Percentiles rank a stretch among this genome's conserved stretches.
These are phyloP conservation scores for Fusarium concolor DNA, from an alignment of 2,329 filamentous ascomycete genomes.

Conservation along the genomic window DNA sequence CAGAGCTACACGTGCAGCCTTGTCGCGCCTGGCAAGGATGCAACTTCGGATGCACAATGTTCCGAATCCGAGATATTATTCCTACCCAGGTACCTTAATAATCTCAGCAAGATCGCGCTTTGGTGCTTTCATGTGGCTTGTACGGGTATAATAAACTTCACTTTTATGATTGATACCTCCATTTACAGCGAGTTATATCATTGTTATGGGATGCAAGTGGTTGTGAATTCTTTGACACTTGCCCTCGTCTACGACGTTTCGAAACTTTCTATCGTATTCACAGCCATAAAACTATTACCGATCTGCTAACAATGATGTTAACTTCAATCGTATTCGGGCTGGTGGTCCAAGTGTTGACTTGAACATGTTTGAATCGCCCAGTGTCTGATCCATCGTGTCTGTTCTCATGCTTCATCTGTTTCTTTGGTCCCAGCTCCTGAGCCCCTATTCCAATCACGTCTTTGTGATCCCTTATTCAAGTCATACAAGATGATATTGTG, in stretches of 20 bases:
- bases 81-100: too few species aligned
- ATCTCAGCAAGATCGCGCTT: too few species aligned
- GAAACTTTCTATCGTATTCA: neutral
- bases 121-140: too few species aligned
- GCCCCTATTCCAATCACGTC: neutral
- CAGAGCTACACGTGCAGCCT: constrained; percentile 47
- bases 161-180: neutral
- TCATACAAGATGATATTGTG: neutral
- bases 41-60: constrained; percentile 25
- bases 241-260: neutral
- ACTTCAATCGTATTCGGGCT: neutral
- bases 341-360: constrained; percentile 30
- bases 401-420: constrained; percentile 25
- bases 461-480: neutral
- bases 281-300: neutral
- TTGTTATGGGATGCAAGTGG: neutral
- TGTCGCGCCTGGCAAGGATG: constrained; percentile 43
- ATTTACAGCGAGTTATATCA: neutral
- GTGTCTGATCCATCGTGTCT: constrained; percentile 32
- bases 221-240: neutral
- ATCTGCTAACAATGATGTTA: neutral
- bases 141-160: too few species aligned
- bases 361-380: constrained; percentile 26
- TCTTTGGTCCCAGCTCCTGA: neutral
- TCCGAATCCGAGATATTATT: constrained; percentile 26